Evolutionary conservation across 139 green algal species (phyloP), one percentile per base, ranked within the genome.

Genomic region (Chlamydomonas asymmetrica): DNA sequence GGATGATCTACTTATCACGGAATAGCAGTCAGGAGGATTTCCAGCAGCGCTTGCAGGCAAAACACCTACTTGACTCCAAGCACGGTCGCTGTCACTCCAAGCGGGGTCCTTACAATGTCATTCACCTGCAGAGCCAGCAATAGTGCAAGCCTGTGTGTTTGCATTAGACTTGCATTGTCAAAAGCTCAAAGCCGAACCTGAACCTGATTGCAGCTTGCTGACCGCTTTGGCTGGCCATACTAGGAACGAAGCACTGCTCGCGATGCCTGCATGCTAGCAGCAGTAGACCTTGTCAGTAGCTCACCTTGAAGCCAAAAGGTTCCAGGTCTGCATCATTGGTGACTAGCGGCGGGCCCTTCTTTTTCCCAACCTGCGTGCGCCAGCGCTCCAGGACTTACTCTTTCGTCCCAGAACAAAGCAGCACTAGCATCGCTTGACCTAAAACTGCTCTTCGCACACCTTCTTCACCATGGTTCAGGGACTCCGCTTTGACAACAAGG

Each of bases 1-100:
- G 10, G 25, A 4, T 32, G 5, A 31, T 32, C 3, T 4, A 5
- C 34, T 29, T 29, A 5, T 25, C 27, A 29, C 50, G 29, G 10
- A 60, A 23, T 5, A 10, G n/a, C 18, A 20, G 5, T 60, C 22
- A 7, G 50, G 22, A 29, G 10, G 5, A 32, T 20, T 23, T 60
- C 7, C 50, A n/a, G n/a, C n/a, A n/a, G n/a, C 16, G 32, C 27
- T 48, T 67, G 61, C 18, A 40, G 41, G 29, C 65, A 66, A 38
- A 7, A 43, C 4, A 78, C 82, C 81, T 27, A 89, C 84, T 85
- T 87, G 25, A 89, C 80, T 8, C 84, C 84, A 29, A 89, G 82
- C 2, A 89, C 78, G 4, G 72, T 82, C 7, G 71, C 84, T 13
- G 80, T 81, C 18, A 89, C 56, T 5, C 84, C 84, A n/a, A 89